Conservation (phyloP, 371 early-diverging fungal genomes). For the Funneliformis caledonium region DNA sequence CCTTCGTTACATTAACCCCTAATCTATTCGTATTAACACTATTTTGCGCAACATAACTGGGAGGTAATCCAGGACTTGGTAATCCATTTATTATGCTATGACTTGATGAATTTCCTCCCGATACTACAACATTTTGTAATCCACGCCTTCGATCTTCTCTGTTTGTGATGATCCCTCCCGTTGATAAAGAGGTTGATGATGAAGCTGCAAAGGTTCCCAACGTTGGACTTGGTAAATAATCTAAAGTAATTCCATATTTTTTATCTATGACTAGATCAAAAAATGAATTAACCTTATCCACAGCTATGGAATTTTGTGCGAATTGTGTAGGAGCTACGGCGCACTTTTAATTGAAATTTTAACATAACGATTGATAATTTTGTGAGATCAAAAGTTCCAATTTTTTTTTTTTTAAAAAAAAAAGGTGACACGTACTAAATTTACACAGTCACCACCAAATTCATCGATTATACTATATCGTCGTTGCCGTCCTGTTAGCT, state of each 20-base stretch:
- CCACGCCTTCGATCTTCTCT: slow-evolving; percentile 27
- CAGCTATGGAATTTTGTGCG: slow-evolving; percentile 13
- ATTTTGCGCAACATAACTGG: neutral
- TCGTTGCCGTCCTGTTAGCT: slow-evolving; percentile 36
- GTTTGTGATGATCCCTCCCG: neutral
- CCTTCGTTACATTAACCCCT: neutral
- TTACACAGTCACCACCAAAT: slow-evolving; percentile 42
- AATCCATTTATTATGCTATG: neutral
- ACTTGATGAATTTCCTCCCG: neutral
- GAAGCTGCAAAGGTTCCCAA: neutral
- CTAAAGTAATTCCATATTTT: slow-evolving; percentile 27
- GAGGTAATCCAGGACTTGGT: neutral
- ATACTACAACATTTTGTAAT: neutral
- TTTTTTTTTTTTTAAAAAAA: neutral
- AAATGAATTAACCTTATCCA: slow-evolving; percentile 36
- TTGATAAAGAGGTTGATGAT: neutral
- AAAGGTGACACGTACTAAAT: slow-evolving; percentile 31
- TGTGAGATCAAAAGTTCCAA: neutral
- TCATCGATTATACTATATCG: slow-evolving; percentile 43
- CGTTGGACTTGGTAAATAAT: slow-evolving; percentile 21
- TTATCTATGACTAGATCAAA: slow-evolving; percentile 42
- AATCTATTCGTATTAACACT: neutral
- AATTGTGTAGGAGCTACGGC: slow-evolving; percentile 33
- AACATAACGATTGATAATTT: neutral
- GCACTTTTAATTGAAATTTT: slow-evolving; percentile 29